Percentiles rank a stretch among this genome's conserved stretches.
phyloP scores from a whole-genome alignment of 2,329 filamentous ascomycete genomes.

The Juglanconis sp. region DNA sequence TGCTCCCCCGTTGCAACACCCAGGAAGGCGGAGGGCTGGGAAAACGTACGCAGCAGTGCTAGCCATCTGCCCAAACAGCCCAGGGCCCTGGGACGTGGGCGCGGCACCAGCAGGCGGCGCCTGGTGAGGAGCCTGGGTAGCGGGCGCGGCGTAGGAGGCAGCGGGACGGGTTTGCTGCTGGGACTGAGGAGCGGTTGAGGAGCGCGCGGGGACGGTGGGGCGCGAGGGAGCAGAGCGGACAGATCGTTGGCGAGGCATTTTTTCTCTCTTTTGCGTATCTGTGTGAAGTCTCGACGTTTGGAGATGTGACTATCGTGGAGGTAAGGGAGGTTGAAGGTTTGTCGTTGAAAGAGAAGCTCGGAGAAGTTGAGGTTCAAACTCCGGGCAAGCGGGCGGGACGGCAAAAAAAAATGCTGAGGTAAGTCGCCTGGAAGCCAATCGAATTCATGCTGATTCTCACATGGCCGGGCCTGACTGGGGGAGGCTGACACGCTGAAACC shows the following conservation, averaged over 20 bases:
- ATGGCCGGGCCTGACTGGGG: constrained; percentile 15
- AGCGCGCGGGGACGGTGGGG: constrained; percentile 60
- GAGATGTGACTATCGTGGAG: constrained; percentile 17
- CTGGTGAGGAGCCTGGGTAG: constrained; percentile 40
- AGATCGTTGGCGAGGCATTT: constrained; percentile 78
- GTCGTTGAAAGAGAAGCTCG: constrained; percentile 14
- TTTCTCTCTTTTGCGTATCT: constrained; percentile 19
- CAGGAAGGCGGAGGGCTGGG: background rate
- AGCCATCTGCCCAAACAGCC: constrained; percentile 95
- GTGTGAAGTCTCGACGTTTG: no score
- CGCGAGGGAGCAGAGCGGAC: constrained; percentile 55
- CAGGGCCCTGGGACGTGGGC: constrained; percentile 59
- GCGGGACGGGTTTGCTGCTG: constrained; percentile 67
- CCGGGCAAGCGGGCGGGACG: constrained; percentile 22
- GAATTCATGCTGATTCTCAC: constrained; percentile 20
- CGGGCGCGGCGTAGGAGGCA: constrained; percentile 59
- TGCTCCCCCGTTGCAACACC: background rate
- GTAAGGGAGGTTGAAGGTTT: constrained; percentile 9
- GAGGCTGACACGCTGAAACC: constrained; percentile 18
- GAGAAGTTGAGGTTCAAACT: constrained; percentile 28
- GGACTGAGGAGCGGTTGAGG: constrained; percentile 40
- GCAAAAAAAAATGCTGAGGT: constrained; percentile 20
- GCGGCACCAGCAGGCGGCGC: constrained; percentile 49
- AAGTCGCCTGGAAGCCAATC: constrained; percentile 26
- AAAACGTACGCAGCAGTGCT: constrained; percentile 91